Percentiles rank a stretch among this genome's conserved stretches.
These are phyloP conservation scores for Aurantiochytrium sp. DNA, from an alignment of 108 stramenopile genomes.

Conservation along the genomic window DNA sequence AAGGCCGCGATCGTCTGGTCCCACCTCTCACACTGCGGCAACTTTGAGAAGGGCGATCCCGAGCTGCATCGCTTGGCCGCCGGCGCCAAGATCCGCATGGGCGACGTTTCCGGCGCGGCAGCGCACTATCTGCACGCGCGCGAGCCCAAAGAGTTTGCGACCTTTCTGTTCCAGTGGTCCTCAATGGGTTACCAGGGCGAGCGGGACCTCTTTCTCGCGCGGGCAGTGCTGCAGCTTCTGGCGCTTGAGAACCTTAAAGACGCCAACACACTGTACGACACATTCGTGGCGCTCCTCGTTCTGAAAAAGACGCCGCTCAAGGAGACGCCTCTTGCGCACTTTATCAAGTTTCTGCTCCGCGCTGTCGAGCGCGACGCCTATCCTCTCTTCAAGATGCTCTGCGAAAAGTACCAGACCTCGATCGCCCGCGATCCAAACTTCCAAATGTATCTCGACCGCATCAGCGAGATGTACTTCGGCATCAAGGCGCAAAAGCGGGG, in stretches of 20 bases:
- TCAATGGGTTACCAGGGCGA: slow-evolving; percentile 3
- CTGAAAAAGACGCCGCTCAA: neutral
- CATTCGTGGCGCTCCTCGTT: neutral
- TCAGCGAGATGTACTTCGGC: slow-evolving; percentile 14
- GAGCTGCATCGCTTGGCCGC: neutral
- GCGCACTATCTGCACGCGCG: neutral
- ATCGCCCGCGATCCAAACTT: neutral
- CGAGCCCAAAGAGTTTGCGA: slow-evolving; percentile 17
- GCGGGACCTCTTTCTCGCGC: slow-evolving; percentile 7
- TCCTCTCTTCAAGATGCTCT: slow-evolving; percentile 28
- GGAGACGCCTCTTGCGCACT: neutral
- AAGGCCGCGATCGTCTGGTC: slow-evolving; percentile 24
- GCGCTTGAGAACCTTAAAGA: slow-evolving; percentile 24
- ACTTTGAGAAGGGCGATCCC: neutral
- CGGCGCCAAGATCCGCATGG: neutral
- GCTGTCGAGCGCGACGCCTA: slow-evolving; percentile 11
- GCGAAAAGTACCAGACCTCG: slow-evolving; percentile 15
- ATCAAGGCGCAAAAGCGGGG: slow-evolving; percentile 16
- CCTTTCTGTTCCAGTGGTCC: slow-evolving; percentile 27
- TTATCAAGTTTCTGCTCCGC: neutral
- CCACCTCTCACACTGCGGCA: neutral
- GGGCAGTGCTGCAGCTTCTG: neutral
- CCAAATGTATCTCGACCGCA: slow-evolving; percentile 13
- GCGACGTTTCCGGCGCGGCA: neutral
- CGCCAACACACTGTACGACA: neutral